Conservation (phyloP, 768 basidiomycete genomes). For the Lyophyllum atratum region DNA sequence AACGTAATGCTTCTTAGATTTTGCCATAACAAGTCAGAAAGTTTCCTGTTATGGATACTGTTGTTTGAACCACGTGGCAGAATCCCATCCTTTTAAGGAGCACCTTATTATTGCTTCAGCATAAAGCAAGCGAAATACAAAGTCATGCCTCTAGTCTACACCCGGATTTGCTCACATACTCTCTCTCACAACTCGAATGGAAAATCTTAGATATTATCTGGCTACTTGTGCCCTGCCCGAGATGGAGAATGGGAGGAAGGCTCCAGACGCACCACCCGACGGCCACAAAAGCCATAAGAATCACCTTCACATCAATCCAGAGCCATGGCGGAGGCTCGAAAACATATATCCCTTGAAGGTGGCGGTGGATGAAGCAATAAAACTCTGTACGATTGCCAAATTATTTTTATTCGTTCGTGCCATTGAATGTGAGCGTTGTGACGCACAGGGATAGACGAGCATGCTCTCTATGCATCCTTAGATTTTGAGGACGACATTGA, state of each 20-base stretch:
- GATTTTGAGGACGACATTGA: slow-evolving; percentile 38
- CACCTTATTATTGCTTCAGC: neutral
- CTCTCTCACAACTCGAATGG: slow-evolving; percentile 19
- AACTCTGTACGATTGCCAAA: slow-evolving; percentile 35
- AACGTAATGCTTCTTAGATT: neutral
- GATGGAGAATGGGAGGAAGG: slow-evolving; percentile 33
- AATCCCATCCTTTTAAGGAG: neutral
- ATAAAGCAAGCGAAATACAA: neutral
- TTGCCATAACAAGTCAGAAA: neutral
- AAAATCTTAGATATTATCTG: slow-evolving; percentile 49
- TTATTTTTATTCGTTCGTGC: neutral
- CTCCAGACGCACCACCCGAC: slow-evolving; percentile 33
- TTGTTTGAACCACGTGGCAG: neutral
- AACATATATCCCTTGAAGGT: slow-evolving; percentile 37
- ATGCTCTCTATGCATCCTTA: slow-evolving; percentile 35
- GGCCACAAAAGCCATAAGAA: slow-evolving; percentile 52
- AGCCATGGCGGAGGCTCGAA: slow-evolving; percentile 54
- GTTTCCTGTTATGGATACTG: slow-evolving; percentile 8
- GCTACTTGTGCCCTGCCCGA: slow-evolving; percentile 47
- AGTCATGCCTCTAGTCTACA: neutral
- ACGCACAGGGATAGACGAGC: slow-evolving; percentile 38
- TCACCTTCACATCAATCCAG: slow-evolving; percentile 42
- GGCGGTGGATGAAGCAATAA: slow-evolving; percentile 32
- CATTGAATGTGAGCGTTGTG: neutral
- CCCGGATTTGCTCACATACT: neutral